Percentiles rank a stretch among this genome's conserved stretches.
Evolutionary conservation across 345 rosid genomes (phyloP).

Genomic region (Arabis alpina): DNA sequence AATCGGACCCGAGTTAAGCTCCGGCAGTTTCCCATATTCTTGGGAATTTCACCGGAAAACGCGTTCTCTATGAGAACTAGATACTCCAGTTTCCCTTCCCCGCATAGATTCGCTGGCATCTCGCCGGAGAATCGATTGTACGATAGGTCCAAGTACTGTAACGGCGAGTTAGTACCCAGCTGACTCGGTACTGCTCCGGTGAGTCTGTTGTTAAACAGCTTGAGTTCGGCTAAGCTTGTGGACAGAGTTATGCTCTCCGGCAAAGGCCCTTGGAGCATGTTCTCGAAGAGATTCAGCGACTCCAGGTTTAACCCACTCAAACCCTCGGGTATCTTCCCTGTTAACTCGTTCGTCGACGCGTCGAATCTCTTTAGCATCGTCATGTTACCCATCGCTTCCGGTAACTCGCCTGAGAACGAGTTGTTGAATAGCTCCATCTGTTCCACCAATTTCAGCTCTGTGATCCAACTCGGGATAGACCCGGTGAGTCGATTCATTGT

Average conservation of each 20-base stretch:
- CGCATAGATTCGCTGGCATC: constrained; percentile 67
- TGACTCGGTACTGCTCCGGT: constrained; percentile 63
- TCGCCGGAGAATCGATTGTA: constrained; percentile 65
- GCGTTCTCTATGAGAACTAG: constrained; percentile 67
- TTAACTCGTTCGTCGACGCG: constrained; percentile 65
- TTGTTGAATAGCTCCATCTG: constrained; percentile 82
- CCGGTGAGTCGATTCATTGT: constrained; percentile 60
- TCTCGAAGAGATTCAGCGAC: constrained; percentile 69
- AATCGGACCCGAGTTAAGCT: constrained; percentile 73
- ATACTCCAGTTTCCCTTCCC: constrained; percentile 52
- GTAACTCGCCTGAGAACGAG: constrained; percentile 71
- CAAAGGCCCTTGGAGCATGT: constrained; percentile 65
- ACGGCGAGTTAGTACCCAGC: constrained; percentile 67
- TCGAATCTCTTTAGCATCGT: constrained; percentile 59
- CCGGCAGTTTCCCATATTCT: constrained; percentile 56
- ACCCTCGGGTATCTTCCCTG: constrained; percentile 64
- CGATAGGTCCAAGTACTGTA: constrained; percentile 61
- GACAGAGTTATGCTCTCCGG: constrained; percentile 72
- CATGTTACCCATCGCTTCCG: constrained; percentile 53
- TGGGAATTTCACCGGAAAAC: constrained; percentile 74
- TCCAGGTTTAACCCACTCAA: constrained; percentile 62
- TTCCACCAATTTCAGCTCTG: constrained; percentile 48
- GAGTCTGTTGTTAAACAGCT: constrained; percentile 71
- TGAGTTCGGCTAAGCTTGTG: constrained; percentile 60
- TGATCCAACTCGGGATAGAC: constrained; percentile 63